Evolutionary conservation across 1,139 yeast species (phyloP).

Genomic region (Pichia sp.): DNA sequence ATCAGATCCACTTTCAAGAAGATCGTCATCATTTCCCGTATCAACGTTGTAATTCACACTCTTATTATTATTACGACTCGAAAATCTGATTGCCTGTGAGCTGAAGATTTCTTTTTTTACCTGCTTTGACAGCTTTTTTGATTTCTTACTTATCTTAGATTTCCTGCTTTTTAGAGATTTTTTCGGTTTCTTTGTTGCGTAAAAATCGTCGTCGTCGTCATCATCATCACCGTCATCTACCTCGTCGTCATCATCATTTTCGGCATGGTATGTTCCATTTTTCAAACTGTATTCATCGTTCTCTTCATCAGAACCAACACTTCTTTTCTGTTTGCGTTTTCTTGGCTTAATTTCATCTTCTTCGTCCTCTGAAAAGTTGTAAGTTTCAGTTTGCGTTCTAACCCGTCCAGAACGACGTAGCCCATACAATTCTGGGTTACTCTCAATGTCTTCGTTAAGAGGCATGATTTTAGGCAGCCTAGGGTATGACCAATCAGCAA

Average conservation of each 20-base stretch:
- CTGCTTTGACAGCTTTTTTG: conserved; percentile 7
- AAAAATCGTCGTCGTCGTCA: conserved; percentile 36
- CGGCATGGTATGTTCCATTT: conserved; percentile 23
- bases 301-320: conserved; percentile 23
- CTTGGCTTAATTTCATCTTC: conserved; percentile 29
- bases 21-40: conserved; percentile 53
- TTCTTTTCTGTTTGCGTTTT: conserved; percentile 28
- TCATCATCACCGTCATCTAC: conserved; percentile 33
- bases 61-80: conserved; percentile 61
- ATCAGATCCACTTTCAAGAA: conserved; percentile 50
- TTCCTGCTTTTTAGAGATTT: conserved; percentile 19
- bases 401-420: conserved; percentile 82
- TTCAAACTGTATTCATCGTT: conserved; percentile 19
- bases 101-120: not conserved
- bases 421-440: conserved; percentile 88
- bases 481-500: not conserved
- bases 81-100: conserved; percentile 50
- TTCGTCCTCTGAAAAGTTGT: conserved; percentile 26
- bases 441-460: conserved; percentile 43
- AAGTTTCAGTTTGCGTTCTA: conserved; percentile 34
- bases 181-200: conserved; percentile 14
- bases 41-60: conserved; percentile 76
- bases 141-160: conserved; percentile 12
- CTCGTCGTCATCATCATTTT: conserved; percentile 34
- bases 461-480: conserved; percentile 7